phyloP scores from a whole-genome alignment of 257 asterid species.

The Penstemon eatonii region DNA sequence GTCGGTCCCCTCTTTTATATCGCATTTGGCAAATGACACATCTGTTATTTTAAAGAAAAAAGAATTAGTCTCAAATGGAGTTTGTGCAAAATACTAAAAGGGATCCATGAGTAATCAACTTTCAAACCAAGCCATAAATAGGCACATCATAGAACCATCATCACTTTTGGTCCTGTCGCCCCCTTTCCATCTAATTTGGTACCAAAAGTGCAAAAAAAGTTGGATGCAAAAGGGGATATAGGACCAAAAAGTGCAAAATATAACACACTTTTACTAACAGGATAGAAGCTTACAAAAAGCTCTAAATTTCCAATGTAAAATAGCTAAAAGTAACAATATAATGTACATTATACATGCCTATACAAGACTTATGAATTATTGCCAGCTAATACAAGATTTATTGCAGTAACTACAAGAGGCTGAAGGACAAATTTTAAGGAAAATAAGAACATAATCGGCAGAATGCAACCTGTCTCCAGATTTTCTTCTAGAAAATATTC shows the following conservation, averaged over 20 bases:
- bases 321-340: neutral
- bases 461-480: conserved; percentile 57
- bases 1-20: conserved; percentile 83
- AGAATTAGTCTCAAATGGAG: neutral
- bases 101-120: neutral
- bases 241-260: too few relatives aligned
- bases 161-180: too few relatives aligned
- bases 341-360: neutral
- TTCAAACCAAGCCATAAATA: neutral
- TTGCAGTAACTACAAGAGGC: too few relatives aligned
- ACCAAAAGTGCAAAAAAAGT: too few relatives aligned
- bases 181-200: too few relatives aligned
- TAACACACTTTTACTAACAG: too few relatives aligned
- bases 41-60: conserved; percentile 43
- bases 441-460: conserved; percentile 12
- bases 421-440: neutral
- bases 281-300: too few relatives aligned
- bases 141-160: too few relatives aligned
- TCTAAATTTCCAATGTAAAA: neutral
- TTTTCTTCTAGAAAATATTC: conserved; percentile 77
- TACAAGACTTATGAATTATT: neutral
- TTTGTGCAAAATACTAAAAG: too few relatives aligned
- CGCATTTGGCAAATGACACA: conserved; percentile 93
- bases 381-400: neutral
- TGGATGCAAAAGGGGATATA: too few relatives aligned